Percentiles rank a stretch among this genome's conserved stretches.
phyloP scores from a whole-genome alignment of 1,284 basidiomycete genomes.

The Amylostereum areolatum region DNA sequence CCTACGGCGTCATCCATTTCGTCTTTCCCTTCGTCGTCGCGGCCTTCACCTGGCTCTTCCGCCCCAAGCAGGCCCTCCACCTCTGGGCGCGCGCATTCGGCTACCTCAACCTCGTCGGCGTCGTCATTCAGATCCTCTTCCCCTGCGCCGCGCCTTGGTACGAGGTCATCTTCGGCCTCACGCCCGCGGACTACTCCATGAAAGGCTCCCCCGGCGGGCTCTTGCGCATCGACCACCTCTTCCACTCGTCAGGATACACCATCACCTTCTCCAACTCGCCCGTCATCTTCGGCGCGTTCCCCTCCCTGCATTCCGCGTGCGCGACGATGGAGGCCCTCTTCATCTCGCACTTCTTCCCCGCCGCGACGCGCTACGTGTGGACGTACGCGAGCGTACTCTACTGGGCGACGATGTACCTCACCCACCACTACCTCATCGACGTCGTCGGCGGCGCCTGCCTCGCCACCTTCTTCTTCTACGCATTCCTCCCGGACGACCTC shows the following conservation, averaged over 20 bases:
- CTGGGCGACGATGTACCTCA: conserved; percentile 99
- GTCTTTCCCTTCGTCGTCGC: conserved; percentile 78
- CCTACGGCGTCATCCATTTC: conserved; percentile 94
- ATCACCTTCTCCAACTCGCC: conserved; percentile 85
- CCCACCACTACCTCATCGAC: conserved; percentile 97
- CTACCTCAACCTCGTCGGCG: conserved; percentile 89
- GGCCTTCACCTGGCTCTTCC: conserved; percentile 74
- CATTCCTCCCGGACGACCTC: conserved; percentile 79
- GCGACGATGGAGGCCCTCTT: conserved; percentile 94
- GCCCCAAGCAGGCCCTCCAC: conserved; percentile 74
- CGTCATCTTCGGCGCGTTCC: conserved; percentile 96
- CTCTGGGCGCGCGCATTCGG: conserved; percentile 90
- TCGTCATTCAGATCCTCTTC: conserved; percentile 84
- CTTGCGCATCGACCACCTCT: conserved; percentile 86
- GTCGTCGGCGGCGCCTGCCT: conserved; percentile 92
- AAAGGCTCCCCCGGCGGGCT: conserved; percentile 91
- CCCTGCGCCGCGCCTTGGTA: conserved; percentile 98
- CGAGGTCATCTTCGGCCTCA: conserved; percentile 94
- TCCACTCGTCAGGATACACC: conserved; percentile 78
- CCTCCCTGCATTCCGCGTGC: conserved; percentile 86
- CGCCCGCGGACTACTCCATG: conserved; percentile 90
- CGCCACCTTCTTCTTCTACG: conserved; percentile 83
- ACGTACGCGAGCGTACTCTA: conserved; percentile 85
- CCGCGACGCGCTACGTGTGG: conserved; percentile 69
- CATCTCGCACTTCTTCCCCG: conserved; percentile 92